Evolutionary conservation across 345 rosid genomes (phyloP), one percentile per base, ranked within the genome.

Genomic region (Hibiscus trionum): DNA sequence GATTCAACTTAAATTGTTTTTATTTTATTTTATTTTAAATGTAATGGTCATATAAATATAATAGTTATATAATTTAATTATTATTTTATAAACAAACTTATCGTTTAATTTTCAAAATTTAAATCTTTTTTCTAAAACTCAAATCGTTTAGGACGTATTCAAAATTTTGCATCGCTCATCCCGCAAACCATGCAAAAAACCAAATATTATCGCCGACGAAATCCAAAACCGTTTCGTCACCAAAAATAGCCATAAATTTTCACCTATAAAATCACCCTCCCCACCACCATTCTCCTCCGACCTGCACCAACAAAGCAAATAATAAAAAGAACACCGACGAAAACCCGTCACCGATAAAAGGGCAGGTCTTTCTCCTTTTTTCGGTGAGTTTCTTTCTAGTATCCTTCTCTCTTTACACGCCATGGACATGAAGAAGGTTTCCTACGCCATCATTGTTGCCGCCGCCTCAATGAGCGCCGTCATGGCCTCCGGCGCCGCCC

Each of bases 391-490:
- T 3, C 3, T 12, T 39, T 39, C 44, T 39, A 39, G 44, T 7
- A 39, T 7, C 44, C 11, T 8, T 47, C 52, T 11, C 11, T 1
- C 27, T 24, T 11, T 58, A 26, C 27, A 15, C 50, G 56, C 55
- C 82, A 93, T 93, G 96, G 95, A 83, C 73, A 73, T 84, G 88
- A 89, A 88, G 85, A 93, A 86, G 88, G 82, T 90, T 79, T 80
- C 83, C 66, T 84, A 73, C 10, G 90, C 84, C 21, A 77, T 86
- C 77, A 73, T 88, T 24, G 8, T 86, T 0, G 86, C 76, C 0
- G 91, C 91, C 2, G 87, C 89, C 80, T 81, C 85, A 72, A 76
- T 90, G 81, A 82, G 80, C 63, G 78, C 80, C 3, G 89, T 72
- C 78, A 61, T 86, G 83, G 94, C 96, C 24, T 12, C 80, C 1